Percentiles rank a stretch among this genome's conserved stretches.
These are phyloP conservation scores for Colletotrichum lupini DNA, from an alignment of 2,329 filamentous ascomycete genomes.

Conservation along the genomic window DNA sequence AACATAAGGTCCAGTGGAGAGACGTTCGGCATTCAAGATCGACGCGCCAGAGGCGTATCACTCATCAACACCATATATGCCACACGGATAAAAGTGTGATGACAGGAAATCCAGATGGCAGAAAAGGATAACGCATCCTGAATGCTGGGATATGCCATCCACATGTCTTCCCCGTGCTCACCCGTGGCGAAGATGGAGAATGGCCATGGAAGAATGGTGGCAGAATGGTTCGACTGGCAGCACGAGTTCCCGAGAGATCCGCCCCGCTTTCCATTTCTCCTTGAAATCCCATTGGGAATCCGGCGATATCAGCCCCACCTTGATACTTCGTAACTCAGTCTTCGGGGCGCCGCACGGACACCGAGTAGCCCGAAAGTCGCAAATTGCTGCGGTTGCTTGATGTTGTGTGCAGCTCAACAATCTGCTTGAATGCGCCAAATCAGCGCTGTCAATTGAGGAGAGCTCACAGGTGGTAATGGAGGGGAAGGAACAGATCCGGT, in stretches of 20 bases:
- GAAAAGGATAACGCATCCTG: slow-evolving; percentile 8
- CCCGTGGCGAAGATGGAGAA: neutral
- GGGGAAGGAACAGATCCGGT: neutral
- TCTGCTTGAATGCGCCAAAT: neutral
- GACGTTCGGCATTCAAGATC: neutral
- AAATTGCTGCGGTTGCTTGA: too few species aligned
- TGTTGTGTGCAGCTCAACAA: neutral
- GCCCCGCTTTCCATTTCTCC: neutral
- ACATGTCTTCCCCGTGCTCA: neutral
- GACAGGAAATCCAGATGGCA: slow-evolving; percentile 5
- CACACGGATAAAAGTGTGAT: neutral
- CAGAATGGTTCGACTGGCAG: slow-evolving; percentile 12
- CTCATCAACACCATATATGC: neutral
- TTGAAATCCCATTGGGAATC: neutral
- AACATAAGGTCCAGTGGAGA: too few species aligned
- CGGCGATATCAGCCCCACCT: neutral
- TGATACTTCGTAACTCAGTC: neutral
- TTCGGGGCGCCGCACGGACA: neutral
- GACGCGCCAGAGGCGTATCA: neutral
- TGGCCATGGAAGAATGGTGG: too few species aligned
- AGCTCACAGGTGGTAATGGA: neutral
- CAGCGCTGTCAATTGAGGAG: neutral
- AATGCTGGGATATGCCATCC: neutral
- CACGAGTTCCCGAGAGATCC: neutral
- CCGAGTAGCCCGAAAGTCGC: neutral